phyloP scores from a whole-genome alignment of 2,329 filamentous ascomycete species.

The Tolypocladium endophyticum region DNA sequence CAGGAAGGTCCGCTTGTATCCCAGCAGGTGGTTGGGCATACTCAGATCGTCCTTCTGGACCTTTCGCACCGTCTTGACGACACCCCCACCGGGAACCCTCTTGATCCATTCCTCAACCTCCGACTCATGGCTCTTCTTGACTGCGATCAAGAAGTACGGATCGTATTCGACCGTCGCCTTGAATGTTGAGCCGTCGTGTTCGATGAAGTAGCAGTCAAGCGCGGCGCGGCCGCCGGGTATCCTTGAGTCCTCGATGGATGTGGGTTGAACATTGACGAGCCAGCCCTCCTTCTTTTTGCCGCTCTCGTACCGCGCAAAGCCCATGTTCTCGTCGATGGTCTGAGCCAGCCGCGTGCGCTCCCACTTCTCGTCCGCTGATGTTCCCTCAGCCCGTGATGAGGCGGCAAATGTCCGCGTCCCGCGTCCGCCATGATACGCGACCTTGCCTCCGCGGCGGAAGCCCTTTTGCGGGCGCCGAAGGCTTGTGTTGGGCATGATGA shows the following conservation, averaged over 20 bases:
- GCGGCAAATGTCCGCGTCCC: conserved; percentile 70
- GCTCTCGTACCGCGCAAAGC: conserved; percentile 83
- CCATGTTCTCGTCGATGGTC: conserved; percentile 89
- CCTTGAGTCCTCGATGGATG: conserved; percentile 75
- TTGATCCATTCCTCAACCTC: conserved; percentile 96
- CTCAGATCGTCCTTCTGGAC: conserved; percentile 87
- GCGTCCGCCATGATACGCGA: conserved; percentile 58
- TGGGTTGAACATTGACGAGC: conserved; percentile 92
- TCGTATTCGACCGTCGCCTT: conserved; percentile 96
- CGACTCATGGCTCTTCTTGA: conserved; percentile 75
- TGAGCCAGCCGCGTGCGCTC: conserved; percentile 77
- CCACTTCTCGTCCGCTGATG: conserved; percentile 84
- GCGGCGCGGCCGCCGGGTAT: conserved; percentile 76
- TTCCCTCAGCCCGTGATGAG: conserved; percentile 69
- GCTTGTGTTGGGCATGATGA: conserved; percentile 47
- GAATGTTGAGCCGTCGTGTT: conserved; percentile 79
- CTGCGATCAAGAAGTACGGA: conserved; percentile 88
- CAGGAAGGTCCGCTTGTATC: conserved; percentile 80
- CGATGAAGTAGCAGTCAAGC: conserved; percentile 95
- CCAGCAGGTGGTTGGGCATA: conserved; percentile 92
- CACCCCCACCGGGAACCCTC: conserved; percentile 65
- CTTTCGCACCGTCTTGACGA: conserved; percentile 66
- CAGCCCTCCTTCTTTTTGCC: conserved; percentile 76
- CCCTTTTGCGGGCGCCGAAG: conserved; percentile 53
- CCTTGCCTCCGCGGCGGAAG: conserved; percentile 58